A percentile compares a stretch with the other conserved stretches of the same genome.
Evolutionary conservation across 768 basidiomycete species (phyloP).

Genomic region (Harrya chromipes): DNA sequence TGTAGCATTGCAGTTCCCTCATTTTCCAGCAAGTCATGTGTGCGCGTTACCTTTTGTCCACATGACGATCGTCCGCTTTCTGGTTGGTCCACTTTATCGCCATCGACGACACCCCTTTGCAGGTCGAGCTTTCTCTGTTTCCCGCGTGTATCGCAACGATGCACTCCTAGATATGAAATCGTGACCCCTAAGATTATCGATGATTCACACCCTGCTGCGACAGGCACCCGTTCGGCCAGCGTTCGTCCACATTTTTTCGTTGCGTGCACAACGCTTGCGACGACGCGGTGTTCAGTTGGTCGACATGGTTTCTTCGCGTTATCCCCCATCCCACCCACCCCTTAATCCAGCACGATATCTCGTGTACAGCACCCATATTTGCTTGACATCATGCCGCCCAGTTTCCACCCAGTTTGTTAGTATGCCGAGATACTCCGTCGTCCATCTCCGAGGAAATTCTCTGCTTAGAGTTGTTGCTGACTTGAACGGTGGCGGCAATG

Average conservation of each 20-base stretch:
- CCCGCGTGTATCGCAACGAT: constrained; percentile 17
- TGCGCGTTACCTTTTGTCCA: background rate
- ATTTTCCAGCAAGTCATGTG: constrained; percentile 10
- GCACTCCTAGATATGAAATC: constrained; percentile 29
- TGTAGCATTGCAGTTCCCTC: constrained; percentile 8
- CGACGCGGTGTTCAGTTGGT: constrained; percentile 1
- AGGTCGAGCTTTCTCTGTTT: constrained; percentile 10
- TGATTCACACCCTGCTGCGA: constrained; percentile 4
- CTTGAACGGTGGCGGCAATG: constrained; percentile 4
- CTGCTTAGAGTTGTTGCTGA: background rate
- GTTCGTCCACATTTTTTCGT: constrained; percentile 8
- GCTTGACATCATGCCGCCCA: constrained; percentile 1
- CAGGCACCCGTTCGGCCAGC: constrained; percentile 4
- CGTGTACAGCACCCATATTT: constrained; percentile 6
- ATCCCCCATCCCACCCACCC: constrained; percentile 4
- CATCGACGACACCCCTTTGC: constrained; percentile 10
- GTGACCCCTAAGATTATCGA: constrained; percentile 25
- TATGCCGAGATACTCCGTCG: background rate
- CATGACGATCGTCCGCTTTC: constrained; percentile 9
- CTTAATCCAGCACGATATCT: background rate
- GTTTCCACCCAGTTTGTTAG: background rate
- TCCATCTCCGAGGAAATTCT: constrained; percentile 24
- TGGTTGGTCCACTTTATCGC: constrained; percentile 21
- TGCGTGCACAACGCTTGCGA: constrained; percentile 3
- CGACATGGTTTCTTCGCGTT: constrained; percentile 6